phyloP scores from a whole-genome alignment of 306 rosid species.

The Medicago arabica region DNA sequence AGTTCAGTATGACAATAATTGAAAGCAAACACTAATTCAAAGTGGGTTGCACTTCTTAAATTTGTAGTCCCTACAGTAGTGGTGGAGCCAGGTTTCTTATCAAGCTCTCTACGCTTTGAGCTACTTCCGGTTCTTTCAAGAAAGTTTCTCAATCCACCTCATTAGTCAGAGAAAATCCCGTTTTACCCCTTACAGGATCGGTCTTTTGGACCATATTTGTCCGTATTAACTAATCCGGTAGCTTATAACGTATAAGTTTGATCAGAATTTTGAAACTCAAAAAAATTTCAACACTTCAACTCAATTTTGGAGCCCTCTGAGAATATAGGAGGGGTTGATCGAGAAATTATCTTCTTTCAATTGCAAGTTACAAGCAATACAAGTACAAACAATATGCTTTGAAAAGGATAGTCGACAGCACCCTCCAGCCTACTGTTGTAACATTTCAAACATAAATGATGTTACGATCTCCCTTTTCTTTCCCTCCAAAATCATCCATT shows the following conservation, averaged over 20 bases:
- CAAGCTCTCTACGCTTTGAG: constrained; percentile 28
- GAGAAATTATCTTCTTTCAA: too few relatives aligned
- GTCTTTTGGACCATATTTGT: too few relatives aligned
- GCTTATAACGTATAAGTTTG: too few relatives aligned
- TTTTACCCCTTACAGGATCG: too few relatives aligned
- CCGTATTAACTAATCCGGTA: too few relatives aligned
- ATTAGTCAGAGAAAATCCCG: too few relatives aligned
- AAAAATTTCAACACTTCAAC: too few relatives aligned
- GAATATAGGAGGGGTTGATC: too few relatives aligned
- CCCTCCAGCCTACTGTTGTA: not conserved
- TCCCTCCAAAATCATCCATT: not conserved
- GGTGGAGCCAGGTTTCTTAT: constrained; percentile 40
- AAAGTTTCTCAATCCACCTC: too few relatives aligned
- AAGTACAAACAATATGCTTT: too few relatives aligned
- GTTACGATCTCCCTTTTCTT: not conserved
- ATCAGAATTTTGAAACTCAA: too few relatives aligned
- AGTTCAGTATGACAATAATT: constrained; percentile 25
- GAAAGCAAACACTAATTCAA: constrained; percentile 15
- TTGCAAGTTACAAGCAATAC: constrained; percentile 1
- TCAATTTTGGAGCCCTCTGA: too few relatives aligned
- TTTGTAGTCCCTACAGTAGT: constrained; percentile 28
- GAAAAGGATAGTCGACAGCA: not conserved
- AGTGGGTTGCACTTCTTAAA: constrained; percentile 12
- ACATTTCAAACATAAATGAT: not conserved
- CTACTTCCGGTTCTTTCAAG: not conserved